Base-by-base conservation (phyloP, 2,329 filamentous ascomycete species). In the Aspergillus cejpii region DNA sequence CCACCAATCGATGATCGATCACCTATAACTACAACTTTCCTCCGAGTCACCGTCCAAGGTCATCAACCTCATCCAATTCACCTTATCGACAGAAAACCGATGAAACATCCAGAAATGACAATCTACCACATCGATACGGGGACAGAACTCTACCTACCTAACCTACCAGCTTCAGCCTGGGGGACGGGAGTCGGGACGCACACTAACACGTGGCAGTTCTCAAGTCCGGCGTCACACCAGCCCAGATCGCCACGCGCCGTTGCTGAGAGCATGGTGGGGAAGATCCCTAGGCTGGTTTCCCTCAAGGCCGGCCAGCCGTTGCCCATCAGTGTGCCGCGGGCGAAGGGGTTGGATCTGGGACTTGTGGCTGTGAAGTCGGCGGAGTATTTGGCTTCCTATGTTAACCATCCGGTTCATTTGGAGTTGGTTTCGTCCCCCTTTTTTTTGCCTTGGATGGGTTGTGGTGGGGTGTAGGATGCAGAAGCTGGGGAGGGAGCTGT, bases 311-410 rank as follows among this genome's bases (percentile, higher is more conserved):
- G 61, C 27, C 48, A 53, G 6, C 70, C 71, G 3, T 49, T 72
- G 15, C 58, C 66, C 0, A 63, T 67, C 19, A 70, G 65, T 11
- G 64, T 70, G 4, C 59, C 67, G 24, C 62, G 71, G 28, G 64
- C 68, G 15, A 64, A 73, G 42, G 72, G 71, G 1, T 74, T 67
- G 44, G 58, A 74, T 54, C 63, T 71, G 61, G 71, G 66, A 2
- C 48, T 74, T 8, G 64, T 74, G n/a, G 70, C 71, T 3, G 60
- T 72, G 51, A 71, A 74, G 49, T 68, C 66, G 33, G 48, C 63
- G 2, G 68, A 69, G 27, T 60, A 72, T 57, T 51, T 74, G 3
- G 57, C 60, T 37, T 61, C 59, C 7, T 75, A 74, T 60, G 70
- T 67, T 3, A 55, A 56, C 37, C 72, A 74, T 60, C 70, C 70